Evolutionary conservation across 2,329 filamentous ascomycete genomes (phyloP).

Genomic region (Exophiala sp.): DNA sequence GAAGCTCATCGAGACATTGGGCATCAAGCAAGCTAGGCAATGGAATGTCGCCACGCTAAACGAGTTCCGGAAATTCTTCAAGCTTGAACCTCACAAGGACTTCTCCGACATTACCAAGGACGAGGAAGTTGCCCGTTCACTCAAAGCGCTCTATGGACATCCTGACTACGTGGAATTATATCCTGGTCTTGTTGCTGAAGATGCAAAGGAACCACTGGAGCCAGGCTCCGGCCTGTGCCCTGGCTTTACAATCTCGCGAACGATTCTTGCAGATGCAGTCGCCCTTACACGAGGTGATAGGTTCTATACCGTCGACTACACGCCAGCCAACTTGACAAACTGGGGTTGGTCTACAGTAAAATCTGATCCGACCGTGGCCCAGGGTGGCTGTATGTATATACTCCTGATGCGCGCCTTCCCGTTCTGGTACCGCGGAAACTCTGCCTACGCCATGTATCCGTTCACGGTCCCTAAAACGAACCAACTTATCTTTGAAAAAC

Average conservation of each 20-base stretch:
- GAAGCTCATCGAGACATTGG: conserved; percentile 72
- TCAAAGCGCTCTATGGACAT: conserved; percentile 59
- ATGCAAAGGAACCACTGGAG: conserved; percentile 37
- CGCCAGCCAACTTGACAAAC: conserved; percentile 43
- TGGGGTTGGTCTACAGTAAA: conserved; percentile 44
- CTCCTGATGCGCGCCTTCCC: conserved; percentile 51
- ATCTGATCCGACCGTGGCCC: conserved; percentile 41
- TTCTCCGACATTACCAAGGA: conserved; percentile 61
- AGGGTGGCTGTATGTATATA: conserved; percentile 52
- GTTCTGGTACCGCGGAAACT: conserved; percentile 47
- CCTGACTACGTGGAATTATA: conserved; percentile 68
- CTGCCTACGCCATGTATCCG: conserved; percentile 50
- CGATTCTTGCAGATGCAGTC: conserved; percentile 47
- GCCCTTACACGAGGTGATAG: conserved; percentile 45
- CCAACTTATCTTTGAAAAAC: conserved; percentile 39
- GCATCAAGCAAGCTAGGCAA: conserved; percentile 70
- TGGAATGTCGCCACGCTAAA: conserved; percentile 53
- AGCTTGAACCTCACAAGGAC: conserved; percentile 53
- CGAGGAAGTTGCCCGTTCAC: conserved; percentile 52
- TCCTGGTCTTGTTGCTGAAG: conserved; percentile 57
- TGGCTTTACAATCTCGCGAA: conserved; percentile 40
- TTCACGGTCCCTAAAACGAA: conserved; percentile 49
- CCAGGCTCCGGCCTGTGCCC: conserved; percentile 39
- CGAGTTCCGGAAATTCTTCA: conserved; percentile 63
- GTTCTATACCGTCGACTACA: conserved; percentile 47